These are phyloP conservation scores for Cucumis sativus DNA, from an alignment of 306 rosid genomes.

Conservation along the genomic window DNA sequence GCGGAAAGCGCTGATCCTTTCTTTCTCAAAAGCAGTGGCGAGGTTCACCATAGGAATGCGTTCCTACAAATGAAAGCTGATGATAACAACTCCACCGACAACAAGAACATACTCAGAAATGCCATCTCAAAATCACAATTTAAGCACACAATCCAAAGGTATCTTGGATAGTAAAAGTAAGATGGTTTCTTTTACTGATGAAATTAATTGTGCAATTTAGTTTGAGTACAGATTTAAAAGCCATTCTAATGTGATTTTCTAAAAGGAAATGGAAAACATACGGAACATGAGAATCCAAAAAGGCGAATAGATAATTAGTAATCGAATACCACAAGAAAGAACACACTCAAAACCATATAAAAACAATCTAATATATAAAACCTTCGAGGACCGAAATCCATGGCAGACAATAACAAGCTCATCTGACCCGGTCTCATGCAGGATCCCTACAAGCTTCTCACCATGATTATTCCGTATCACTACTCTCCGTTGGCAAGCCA, in stretches of 20 bases:
- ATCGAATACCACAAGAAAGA: neutral
- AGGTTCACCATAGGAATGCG: constrained; percentile 78
- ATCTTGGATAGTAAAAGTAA: neutral
- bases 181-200: neutral
- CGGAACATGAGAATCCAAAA: neutral
- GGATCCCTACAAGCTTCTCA: constrained; percentile 69
- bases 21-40: constrained; percentile 47
- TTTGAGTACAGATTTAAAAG: neutral
- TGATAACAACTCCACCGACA: neutral
- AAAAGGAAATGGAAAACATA: neutral
- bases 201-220: neutral
- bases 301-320: neutral
- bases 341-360: neutral
- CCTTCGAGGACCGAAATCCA: constrained; percentile 86
- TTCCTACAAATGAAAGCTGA: constrained; percentile 27
- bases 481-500: constrained; percentile 22
- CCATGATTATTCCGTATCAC: constrained; percentile 34
- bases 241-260: neutral
- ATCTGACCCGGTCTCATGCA: constrained; percentile 50
- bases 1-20: constrained; percentile 55
- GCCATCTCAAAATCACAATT: neutral
- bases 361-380: neutral
- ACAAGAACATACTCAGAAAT: neutral
- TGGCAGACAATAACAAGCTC: constrained; percentile 65
- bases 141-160: neutral